Evolutionary conservation across 1,284 basidiomycete genomes (phyloP).

Genomic region (Ganoderma boninense): DNA sequence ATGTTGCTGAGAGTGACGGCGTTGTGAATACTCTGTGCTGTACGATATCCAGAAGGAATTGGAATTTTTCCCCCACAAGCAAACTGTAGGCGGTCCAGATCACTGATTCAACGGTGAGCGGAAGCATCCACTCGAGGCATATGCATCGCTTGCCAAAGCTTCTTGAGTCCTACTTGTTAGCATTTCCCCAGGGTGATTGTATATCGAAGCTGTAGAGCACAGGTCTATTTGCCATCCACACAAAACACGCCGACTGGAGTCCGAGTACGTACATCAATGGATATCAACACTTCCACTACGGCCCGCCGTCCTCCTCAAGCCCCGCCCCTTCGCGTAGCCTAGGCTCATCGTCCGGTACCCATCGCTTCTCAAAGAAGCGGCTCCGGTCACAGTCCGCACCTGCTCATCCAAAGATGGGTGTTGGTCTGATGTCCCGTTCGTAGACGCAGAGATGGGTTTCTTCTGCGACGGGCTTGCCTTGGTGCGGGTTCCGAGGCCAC

Average conservation of each 20-base stretch:
- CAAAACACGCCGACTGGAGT: neutral
- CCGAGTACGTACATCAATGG: slow-evolving; percentile 4
- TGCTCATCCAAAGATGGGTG: neutral
- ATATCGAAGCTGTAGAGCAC: neutral
- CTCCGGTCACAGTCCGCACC: neutral
- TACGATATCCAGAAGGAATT: neutral
- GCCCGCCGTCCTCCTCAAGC: slow-evolving; percentile 19
- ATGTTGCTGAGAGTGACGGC: slow-evolving; percentile 27
- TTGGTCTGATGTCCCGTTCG: slow-evolving; percentile 5
- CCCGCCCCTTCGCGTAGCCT: slow-evolving; percentile 28
- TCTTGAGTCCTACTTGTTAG: neutral
- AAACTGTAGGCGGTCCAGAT: too few species aligned
- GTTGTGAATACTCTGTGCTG: neutral
- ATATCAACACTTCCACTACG: slow-evolving; percentile 31
- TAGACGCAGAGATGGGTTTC: slow-evolving; percentile 4
- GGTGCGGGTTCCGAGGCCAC: slow-evolving; percentile 43
- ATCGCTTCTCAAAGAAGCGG: slow-evolving; percentile 5
- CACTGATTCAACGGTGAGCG: too few species aligned
- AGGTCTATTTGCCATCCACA: neutral
- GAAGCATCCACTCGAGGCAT: too few species aligned
- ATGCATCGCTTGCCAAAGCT: neutral
- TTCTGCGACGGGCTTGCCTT: slow-evolving; percentile 9
- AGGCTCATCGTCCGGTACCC: slow-evolving; percentile 32
- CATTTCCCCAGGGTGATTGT: too few species aligned
- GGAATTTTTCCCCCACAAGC: neutral